Conservation (phyloP, 768 basidiomycete genomes). For the Suillus clintonianus region DNA sequence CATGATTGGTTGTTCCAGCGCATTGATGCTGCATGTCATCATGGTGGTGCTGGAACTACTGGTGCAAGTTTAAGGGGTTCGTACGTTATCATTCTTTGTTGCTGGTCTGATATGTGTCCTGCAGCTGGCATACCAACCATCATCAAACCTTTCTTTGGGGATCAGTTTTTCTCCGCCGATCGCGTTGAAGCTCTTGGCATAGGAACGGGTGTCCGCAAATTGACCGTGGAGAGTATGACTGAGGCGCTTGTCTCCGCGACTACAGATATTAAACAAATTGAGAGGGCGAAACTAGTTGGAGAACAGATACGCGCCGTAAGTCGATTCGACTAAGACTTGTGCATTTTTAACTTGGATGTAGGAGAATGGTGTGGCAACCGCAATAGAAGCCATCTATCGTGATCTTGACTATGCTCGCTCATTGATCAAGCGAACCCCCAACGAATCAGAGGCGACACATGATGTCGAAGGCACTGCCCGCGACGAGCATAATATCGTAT, state of each 20-base stretch:
- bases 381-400: slow-evolving; percentile 94
- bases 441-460: slow-evolving; percentile 12
- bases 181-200: slow-evolving; percentile 96
- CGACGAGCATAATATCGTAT: slow-evolving; percentile 31
- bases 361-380: slow-evolving; percentile 94
- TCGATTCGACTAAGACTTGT: not conserved
- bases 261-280: slow-evolving; percentile 85
- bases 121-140: slow-evolving; percentile 92
- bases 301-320: slow-evolving; percentile 83
- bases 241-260: slow-evolving; percentile 83
- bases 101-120: slow-evolving; percentile 3
- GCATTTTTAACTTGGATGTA: slow-evolving; percentile 30
- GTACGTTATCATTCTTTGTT: slow-evolving; percentile 15
- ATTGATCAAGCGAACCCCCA: slow-evolving; percentile 63
- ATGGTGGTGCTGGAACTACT: slow-evolving; percentile 96
- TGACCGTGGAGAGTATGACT: slow-evolving; percentile 76
- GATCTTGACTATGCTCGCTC: slow-evolving; percentile 94
- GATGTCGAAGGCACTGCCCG: slow-evolving; percentile 25
- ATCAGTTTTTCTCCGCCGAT: slow-evolving; percentile 98
- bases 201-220: slow-evolving; percentile 83
- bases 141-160: slow-evolving; percentile 96
- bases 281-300: slow-evolving; percentile 80
- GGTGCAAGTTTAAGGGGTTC: slow-evolving; percentile 90
- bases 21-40: slow-evolving; percentile 97
- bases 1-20: slow-evolving; percentile 95